Base-by-base conservation (phyloP, 805 yeast genomes). In the Pichia sporocuriosa region DNA sequence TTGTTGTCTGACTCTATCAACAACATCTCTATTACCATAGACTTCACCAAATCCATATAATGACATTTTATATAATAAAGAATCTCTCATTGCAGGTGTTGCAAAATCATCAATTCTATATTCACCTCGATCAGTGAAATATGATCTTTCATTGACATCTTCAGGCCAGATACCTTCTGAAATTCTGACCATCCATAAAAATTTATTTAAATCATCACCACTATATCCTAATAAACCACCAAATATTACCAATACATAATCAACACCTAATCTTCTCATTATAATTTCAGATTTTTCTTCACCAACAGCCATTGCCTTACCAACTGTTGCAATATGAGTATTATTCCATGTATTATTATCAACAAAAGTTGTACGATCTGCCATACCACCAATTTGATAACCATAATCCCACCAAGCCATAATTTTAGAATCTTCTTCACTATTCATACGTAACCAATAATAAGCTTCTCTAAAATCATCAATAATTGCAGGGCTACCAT, bases 341-440 rank as follows among this genome's bases (percentile, higher is more conserved):
- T 93, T 93, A 63, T 93, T 93, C 98, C 99, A 93, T 10, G 99
- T 93, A 68, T 93, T 93, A 75, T 93, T 93, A 65, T 93, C 99
- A 30, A 94, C 99, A 53, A 93, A 72, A 6, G 99, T 93, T 50
- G 97, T 90, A 59, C 99, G 79, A 66, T 93, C 98, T 35, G 98
- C 98, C 97, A 93, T 93, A 49, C 99, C 99, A 55, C 98, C 98
- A 57, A 93, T 93, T 70, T 93, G 99, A 66, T 93, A 93, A 42
- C 99, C 99, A 59, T 94, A 94, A 70, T 94, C 98, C 99, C 99
- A 93, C 98, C 99, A 93, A 10, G 97, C 82, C 83, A 94, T 87
- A 47, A 93, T 84, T 63, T 85, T 89, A 27, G 97, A 84, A 61
- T 93, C 97, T 61, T 93, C 96, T 3, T 84, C 79, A 1, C 98